These are phyloP conservation scores for barley (Hordeum vulgare) DNA, from an alignment of 176 grass and related monocot species.

Conservation along the genomic window MorexV3_pseudomolecules_assembly NC_058521.1:137429876-137430375, in stretches of 20 bases:
- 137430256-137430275: conserved; percentile 50
- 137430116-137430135: conserved; percentile 53
- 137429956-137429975: not conserved
- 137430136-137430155: conserved; percentile 39
- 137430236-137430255: conserved; percentile 41
- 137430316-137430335: conserved; percentile 37
- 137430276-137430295: conserved; percentile 21
- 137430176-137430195: conserved; percentile 32
- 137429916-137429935: not conserved
- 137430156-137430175: conserved; percentile 51
- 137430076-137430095: conserved; percentile 35
- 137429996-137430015: not conserved
- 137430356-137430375: not conserved
- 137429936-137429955: not conserved
- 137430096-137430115: conserved; percentile 44
- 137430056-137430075: conserved; percentile 48
- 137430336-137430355: not conserved
- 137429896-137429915: conserved; percentile 10
- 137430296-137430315: conserved; percentile 67
- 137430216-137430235: conserved; percentile 59
- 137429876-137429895: conserved; percentile 70
- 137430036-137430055: not conserved
- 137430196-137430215: conserved; percentile 23
- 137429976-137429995: conserved; percentile 10
- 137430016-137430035: not conserved